Base-by-base conservation (phyloP, 1,284 basidiomycete genomes). In the Leucoagaricus sp. region DNA sequence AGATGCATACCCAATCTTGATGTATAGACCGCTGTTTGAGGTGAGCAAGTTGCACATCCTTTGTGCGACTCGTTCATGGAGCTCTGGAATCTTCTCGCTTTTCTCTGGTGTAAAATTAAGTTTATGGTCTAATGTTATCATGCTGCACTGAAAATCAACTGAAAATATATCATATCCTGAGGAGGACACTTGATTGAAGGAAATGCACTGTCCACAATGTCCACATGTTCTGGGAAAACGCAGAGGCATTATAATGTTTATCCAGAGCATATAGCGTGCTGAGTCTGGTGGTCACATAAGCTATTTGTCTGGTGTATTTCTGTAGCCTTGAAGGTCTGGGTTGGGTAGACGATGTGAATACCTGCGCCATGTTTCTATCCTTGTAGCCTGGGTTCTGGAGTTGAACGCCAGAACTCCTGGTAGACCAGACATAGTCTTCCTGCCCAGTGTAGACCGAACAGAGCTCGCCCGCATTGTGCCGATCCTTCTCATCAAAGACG, bases 31-130 rank as follows among this genome's bases (percentile, higher is more conserved):
- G 15, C 90, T 88, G 69, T 95, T 95, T 17, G 79, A 79, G 2
- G 85, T 88, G 62, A 94, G 84, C 46, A 94, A 77, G 68, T 86
- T 74, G 62, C 86, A 87, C 45, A 96, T 75, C 48, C 91, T 75
- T n/a, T 85, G 75, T 0, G 92, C 92, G 10, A 94, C 91, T 45
- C 94, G 83, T 60, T 88, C 83, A 62, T 96, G 94, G 2, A 96
- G 75, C 21, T 82, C 77, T 5, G 89, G 87, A 64, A 95, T 94
- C 49, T 80, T 72, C 19, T 89, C 83, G 60, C 79, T 76, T 73
- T 88, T 77, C 63, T 80, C 72, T 57, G 84, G 73, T 57, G 77
- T 83, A 65, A 96, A 96, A 72, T 95, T 94, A 57, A 90, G 70
- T 68, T 96, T 96, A 75, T 94, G 92, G 67, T 93, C 90, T 56